A percentile compares a stretch with the other conserved stretches of the same genome.
Conservation (phyloP, 192 early-diverging fungal genomes). For the Hyaloraphidium curvatum region DNA sequence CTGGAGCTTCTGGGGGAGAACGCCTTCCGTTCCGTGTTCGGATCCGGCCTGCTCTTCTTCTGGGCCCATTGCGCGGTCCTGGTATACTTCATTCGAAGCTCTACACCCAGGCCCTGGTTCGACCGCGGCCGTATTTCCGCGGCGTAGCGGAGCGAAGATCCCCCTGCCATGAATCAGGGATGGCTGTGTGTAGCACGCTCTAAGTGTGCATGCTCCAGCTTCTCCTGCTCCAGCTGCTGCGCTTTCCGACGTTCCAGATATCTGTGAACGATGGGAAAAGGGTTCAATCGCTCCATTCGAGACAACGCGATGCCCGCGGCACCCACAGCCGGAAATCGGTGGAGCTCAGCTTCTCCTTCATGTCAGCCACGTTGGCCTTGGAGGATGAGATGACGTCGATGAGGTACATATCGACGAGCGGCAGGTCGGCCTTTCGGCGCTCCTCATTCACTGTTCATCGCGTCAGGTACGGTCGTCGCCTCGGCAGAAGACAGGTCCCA, state of each 20-base stretch:
- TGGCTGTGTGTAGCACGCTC: too few species aligned
- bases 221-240: too few species aligned
- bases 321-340: conserved; percentile 48
- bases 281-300: too few species aligned
- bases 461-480: neutral
- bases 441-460: conserved; percentile 50
- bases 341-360: conserved; percentile 55
- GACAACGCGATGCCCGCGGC: too few species aligned
- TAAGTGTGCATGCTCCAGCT: too few species aligned
- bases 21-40: conserved; percentile 57
- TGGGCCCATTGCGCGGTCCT: conserved; percentile 52
- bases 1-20: conserved; percentile 75
- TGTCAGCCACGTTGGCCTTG: conserved; percentile 17
- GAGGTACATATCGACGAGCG: conserved; percentile 37
- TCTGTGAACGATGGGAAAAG: too few species aligned
- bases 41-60: conserved; percentile 53
- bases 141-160: too few species aligned
- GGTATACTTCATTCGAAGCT: conserved; percentile 19
- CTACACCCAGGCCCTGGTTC: too few species aligned
- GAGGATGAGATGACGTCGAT: conserved; percentile 46
- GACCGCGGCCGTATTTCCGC: too few species aligned
- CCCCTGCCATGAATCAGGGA: too few species aligned
- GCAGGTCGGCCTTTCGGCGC: conserved; percentile 29
- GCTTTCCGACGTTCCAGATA: too few species aligned
- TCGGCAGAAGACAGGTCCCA: conserved; percentile 11